A percentile compares a stretch with the other conserved stretches of the same genome.
phyloP scores from a whole-genome alignment of 2,329 filamentous ascomycete genomes.

The Colletotrichum ledebouriae region DNA sequence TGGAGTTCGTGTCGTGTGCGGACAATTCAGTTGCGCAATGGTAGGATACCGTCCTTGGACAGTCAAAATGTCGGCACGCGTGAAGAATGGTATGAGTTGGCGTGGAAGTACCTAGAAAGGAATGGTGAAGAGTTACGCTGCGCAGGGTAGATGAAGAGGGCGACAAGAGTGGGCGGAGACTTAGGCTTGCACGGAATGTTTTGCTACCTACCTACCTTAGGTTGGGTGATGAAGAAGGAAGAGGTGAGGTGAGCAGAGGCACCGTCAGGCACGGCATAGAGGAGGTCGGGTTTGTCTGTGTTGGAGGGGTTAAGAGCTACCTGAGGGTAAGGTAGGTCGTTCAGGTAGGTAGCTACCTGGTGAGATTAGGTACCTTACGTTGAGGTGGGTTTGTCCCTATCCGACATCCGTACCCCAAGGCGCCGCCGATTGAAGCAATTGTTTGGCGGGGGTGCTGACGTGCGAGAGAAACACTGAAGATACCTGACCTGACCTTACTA shows the following conservation, averaged over 20 bases:
- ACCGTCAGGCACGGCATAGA: constrained; percentile 16
- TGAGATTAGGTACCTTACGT: too few species aligned
- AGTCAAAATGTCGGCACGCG: background rate
- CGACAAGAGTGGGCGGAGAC: constrained; percentile 15
- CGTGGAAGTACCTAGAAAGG: constrained; percentile 6
- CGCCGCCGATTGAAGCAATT: constrained; percentile 3
- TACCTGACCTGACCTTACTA: too few species aligned
- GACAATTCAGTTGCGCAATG: constrained; percentile 3
- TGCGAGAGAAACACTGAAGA: constrained; percentile 27
- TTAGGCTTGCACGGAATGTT: background rate
- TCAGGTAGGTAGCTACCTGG: too few species aligned
- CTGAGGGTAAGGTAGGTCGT: background rate
- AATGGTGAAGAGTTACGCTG: constrained; percentile 10
- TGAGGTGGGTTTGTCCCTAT: background rate
- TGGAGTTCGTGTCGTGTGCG: constrained; percentile 20
- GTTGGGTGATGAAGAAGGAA: background rate
- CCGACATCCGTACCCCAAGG: background rate
- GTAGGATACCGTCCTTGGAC: background rate
- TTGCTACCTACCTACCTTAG: too few species aligned
- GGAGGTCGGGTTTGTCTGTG: constrained; percentile 15
- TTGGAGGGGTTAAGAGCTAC: constrained; percentile 29
- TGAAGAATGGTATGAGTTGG: constrained; percentile 19
- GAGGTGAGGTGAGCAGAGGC: background rate
- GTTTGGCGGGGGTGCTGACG: constrained; percentile 37
- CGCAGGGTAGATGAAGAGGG: constrained; percentile 4